Evolutionary conservation across 108 stramenopile species (phyloP).

Genomic region (Mayamaea pseudoterrestris): DNA sequence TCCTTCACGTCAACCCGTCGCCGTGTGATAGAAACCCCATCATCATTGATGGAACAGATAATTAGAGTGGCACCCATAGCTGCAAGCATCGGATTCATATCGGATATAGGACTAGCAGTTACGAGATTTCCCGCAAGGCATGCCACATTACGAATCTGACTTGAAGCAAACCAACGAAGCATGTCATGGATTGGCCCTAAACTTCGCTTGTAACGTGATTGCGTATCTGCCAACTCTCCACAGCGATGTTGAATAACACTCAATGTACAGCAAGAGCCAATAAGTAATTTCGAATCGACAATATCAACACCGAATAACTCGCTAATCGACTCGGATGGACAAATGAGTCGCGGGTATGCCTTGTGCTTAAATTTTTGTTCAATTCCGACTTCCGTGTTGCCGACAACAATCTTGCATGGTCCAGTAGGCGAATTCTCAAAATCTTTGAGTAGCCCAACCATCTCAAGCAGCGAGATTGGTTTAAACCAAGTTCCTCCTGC

Average conservation of each 20-base stretch:
- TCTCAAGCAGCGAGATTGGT: slow-evolving; percentile 58
- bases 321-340: slow-evolving; percentile 42
- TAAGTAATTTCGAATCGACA: slow-evolving; percentile 12
- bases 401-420: slow-evolving; percentile 81
- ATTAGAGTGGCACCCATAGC: slow-evolving; percentile 50
- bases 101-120: slow-evolving; percentile 90
- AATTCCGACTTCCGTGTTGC: slow-evolving; percentile 92
- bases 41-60: slow-evolving; percentile 41
- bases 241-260: slow-evolving; percentile 52
- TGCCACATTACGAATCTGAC: slow-evolving; percentile 91
- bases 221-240: slow-evolving; percentile 16
- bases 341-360: slow-evolving; percentile 53
- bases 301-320: slow-evolving; percentile 33
- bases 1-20: slow-evolving; percentile 60
- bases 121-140: slow-evolving; percentile 91
- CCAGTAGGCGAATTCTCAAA: slow-evolving; percentile 28
- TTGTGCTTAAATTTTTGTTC: slow-evolving; percentile 79
- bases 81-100: slow-evolving; percentile 90
- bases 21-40: slow-evolving; percentile 14
- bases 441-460: slow-evolving; percentile 64
- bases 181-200: slow-evolving; percentile 77
- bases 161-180: slow-evolving; percentile 94
- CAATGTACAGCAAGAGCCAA: slow-evolving; percentile 65
- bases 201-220: slow-evolving; percentile 16
- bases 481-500: slow-evolving; percentile 82